Evolutionary conservation across 2,329 filamentous ascomycete genomes (phyloP), one percentile per base, ranked within the genome.

Genomic region (Cordyceps javanica): DNA sequence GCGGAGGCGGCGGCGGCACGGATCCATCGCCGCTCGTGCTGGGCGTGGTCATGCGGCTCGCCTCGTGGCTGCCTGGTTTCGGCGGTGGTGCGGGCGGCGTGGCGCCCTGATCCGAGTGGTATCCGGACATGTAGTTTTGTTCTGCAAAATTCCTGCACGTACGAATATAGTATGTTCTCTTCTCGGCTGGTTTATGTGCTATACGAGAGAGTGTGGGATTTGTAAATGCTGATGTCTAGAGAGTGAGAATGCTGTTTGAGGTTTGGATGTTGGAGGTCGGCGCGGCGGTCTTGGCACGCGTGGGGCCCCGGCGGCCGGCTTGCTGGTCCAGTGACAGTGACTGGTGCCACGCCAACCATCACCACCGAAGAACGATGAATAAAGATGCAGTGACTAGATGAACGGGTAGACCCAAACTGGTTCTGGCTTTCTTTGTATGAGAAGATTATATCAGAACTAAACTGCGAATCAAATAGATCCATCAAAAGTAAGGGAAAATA

Each of bases 1-100:
- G 57, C 26, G 51, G 74, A 10, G 74, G 71, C 39, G 75, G 75
- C 25, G 74, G 72, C 41, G 76, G 76, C 23, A 76, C 75, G 56
- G 75, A 74, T 28, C 73, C 70, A 49, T 73, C 70, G 52, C 81
- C 75, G 53, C 81, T 75, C 1, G 73, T 70, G 54, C 81, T 75
- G 1, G 88, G 87, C 25, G 87, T 90, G 65, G 81, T 81, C 62
- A 83, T 78, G 61, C 86, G 83, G 70, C 83, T 89, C 53, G 81
- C 75, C 62, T 90, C 87, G 69, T 87, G 86, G 70, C 82, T 87
- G 64, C 76, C 80, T 16, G 87, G 85, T 68, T 91, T 91, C 1
- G 88, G 88, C 2, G 88, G 88, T 16, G 86, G 87, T 9, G 85
- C 80, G 0, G 88, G 88, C 26, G 88, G 87, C 5, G 70, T 71